Evolutionary conservation across 23 red algal species (phyloP).

Genomic region (Cyanidium caldarium): DNA sequence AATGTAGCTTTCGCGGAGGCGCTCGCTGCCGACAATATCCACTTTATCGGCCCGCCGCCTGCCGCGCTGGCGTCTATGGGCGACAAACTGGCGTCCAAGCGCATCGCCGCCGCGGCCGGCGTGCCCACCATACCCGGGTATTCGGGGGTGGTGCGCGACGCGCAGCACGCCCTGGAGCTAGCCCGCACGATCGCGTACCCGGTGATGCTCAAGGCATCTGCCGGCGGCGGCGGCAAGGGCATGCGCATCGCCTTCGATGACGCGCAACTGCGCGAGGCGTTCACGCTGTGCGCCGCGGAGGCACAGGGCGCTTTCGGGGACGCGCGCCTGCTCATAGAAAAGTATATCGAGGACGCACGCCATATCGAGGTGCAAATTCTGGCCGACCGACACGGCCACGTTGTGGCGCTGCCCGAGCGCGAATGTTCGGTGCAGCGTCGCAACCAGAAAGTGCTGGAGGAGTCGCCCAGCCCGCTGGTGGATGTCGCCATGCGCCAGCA

Average conservation of each 20-base stretch:
- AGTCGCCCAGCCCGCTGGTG: neutral
- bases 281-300: constrained; percentile 8
- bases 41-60: constrained; percentile 17
- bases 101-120: constrained; percentile 5
- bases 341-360: constrained; percentile 15
- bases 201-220: constrained; percentile 27
- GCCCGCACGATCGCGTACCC: constrained; percentile 18
- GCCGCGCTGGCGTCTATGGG: constrained; percentile 1
- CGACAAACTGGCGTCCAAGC: constrained; percentile 20
- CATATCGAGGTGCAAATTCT: constrained; percentile 46
- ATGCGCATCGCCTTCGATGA: constrained; percentile 13
- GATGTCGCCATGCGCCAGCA: constrained; percentile 3
- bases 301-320: constrained; percentile 27
- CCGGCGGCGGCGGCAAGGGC: constrained; percentile 36
- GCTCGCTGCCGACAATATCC: constrained; percentile 5
- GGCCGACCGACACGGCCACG: constrained; percentile 15
- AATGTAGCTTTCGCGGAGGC: constrained; percentile 14
- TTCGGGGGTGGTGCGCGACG: neutral
- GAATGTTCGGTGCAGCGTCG: constrained; percentile 31
- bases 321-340: constrained; percentile 19
- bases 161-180: neutral
- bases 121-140: constrained; percentile 23
- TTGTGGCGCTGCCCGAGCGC: constrained; percentile 19
- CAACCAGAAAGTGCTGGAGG: constrained; percentile 32
- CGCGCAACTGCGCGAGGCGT: neutral